Evolutionary conservation across 1,139 yeast species (phyloP).

Genomic region (Yamadazyma songkhlaensis): DNA sequence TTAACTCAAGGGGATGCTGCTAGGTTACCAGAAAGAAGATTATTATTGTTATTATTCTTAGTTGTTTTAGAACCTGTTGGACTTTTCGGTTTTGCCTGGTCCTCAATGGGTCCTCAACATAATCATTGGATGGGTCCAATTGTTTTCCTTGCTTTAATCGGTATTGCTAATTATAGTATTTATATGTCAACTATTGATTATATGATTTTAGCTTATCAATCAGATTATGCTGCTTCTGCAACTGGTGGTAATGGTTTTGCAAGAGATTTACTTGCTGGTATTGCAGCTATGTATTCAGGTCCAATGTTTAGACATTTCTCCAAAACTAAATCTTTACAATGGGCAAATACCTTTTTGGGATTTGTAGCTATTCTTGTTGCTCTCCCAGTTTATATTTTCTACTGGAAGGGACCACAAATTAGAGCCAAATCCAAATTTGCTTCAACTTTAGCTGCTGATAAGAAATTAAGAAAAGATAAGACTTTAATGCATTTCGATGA

Average conservation of each 20-base stretch:
- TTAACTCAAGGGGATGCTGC: slow-evolving; percentile 21
- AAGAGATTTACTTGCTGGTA: slow-evolving; percentile 37
- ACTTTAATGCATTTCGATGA: slow-evolving; percentile 9
- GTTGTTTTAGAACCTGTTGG: slow-evolving; percentile 36
- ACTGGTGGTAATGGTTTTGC: slow-evolving; percentile 42
- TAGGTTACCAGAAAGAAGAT: slow-evolving; percentile 24
- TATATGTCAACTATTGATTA: slow-evolving; percentile 39
- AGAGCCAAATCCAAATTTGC: slow-evolving; percentile 25
- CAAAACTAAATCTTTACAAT: slow-evolving; percentile 24
- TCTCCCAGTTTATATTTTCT: slow-evolving; percentile 26
- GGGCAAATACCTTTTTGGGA: slow-evolving; percentile 34
- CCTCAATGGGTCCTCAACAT: slow-evolving; percentile 30
- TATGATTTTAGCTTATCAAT: slow-evolving; percentile 34
- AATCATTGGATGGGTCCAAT: slow-evolving; percentile 37
- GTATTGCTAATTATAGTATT: slow-evolving; percentile 33
- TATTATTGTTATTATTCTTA: slow-evolving; percentile 21
- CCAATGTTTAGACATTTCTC: slow-evolving; percentile 32
- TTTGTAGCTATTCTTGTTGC: slow-evolving; percentile 28
- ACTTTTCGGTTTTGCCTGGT: slow-evolving; percentile 37
- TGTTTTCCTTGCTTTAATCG: slow-evolving; percentile 30
- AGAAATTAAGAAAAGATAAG: slow-evolving; percentile 15
- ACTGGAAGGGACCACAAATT: slow-evolving; percentile 28
- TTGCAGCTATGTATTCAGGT: slow-evolving; percentile 33
- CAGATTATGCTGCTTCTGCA: slow-evolving; percentile 39
- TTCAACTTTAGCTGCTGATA: slow-evolving; percentile 28